These are phyloP conservation scores for Bruguiera gymnorhiza DNA, from an alignment of 345 rosid species.

Conservation along the genomic window DNA sequence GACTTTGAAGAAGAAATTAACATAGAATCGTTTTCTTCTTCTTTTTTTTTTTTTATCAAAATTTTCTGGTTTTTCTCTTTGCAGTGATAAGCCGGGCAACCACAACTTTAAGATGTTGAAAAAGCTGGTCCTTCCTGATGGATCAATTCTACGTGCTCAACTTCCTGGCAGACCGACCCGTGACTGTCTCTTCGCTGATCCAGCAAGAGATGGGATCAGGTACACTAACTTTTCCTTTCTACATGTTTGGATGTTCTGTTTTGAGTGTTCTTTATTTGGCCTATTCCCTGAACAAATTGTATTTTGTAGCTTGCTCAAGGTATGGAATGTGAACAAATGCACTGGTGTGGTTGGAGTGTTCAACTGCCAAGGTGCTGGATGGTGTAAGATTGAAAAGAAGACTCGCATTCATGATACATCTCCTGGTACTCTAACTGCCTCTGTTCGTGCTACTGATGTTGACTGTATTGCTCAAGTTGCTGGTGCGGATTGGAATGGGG, in stretches of 20 bases:
- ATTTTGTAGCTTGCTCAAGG: conserved; percentile 66
- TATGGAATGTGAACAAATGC: conserved; percentile 87
- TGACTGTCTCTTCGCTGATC: conserved; percentile 84
- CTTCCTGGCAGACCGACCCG: conserved; percentile 94
- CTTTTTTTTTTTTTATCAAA: not conserved
- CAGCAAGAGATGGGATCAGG: conserved; percentile 88
- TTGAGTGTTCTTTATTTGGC: not conserved
- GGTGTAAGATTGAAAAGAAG: conserved; percentile 88
- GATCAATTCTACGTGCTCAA: conserved; percentile 79
- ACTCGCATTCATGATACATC: conserved; percentile 78
- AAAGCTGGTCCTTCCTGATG: conserved; percentile 95
- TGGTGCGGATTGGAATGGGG: conserved; percentile 75
- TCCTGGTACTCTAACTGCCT: conserved; percentile 74
- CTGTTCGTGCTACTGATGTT: conserved; percentile 66
- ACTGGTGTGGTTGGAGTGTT: conserved; percentile 88
- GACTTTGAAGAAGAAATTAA: not conserved
- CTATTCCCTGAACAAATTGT: not conserved
- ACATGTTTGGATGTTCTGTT: not conserved
- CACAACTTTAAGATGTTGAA: conserved; percentile 76
- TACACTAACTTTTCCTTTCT: conserved; percentile 9
- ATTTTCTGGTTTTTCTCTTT: not conserved
- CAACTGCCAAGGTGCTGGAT: conserved; percentile 99
- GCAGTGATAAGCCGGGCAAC: conserved; percentile 95
- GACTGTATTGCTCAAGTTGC: conserved; percentile 67
- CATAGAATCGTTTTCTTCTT: no score